Evolutionary conservation across 2,329 filamentous ascomycete species (phyloP), one percentile per base, ranked within the genome.

Genomic region (Clonostachys rhizophaga): DNA sequence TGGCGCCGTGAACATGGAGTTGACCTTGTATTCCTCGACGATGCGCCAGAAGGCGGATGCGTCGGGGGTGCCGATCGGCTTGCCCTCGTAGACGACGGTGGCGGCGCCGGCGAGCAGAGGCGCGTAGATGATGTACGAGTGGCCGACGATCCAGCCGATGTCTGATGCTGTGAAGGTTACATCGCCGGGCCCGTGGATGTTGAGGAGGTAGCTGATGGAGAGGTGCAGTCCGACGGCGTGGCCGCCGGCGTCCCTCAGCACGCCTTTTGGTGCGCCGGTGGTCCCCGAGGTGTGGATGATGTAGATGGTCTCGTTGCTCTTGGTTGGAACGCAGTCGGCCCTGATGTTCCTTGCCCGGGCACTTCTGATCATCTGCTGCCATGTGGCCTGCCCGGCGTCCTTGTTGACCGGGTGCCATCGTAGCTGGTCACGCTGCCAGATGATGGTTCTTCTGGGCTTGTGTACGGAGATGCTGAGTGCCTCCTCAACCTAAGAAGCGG

Each of bases 51-150:
- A 94, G 0, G 87, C 86, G 6, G 89, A 86, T 1, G 90, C 87
- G 56, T 96, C 84, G 0, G 91, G 91, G 0, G 91, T 96, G 5
- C 91, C 91, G 12, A 96, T 76, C 0, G 91, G 91, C 55, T 96
- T 96, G n/a, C 91, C 92, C 68, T 96, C 91, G 63, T 91, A 96
- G 0, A 96, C 73, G 2, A 96, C 81, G 0, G 90, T 95, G 2
- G 91, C 85, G 3, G 91, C 91, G 6, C 91, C 91, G 1, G 86
- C 82, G 2, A 96, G 78, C 6, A 97, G 78, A 12, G 91, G 91
- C 5, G 83, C 91, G 60, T 96, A 96, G 12, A 96, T 73, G 52
- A 96, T 96, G 62, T 94, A 96, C 6, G 83, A 87, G 61, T 91
- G 66, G 14, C 66, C 66, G 10, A 69, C 66, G 6, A 71, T 89